Percentiles rank a stretch among this genome's conserved stretches.
Evolutionary conservation across 2,329 filamentous ascomycete species (phyloP).

Genomic region (Penicillium rolfsii): DNA sequence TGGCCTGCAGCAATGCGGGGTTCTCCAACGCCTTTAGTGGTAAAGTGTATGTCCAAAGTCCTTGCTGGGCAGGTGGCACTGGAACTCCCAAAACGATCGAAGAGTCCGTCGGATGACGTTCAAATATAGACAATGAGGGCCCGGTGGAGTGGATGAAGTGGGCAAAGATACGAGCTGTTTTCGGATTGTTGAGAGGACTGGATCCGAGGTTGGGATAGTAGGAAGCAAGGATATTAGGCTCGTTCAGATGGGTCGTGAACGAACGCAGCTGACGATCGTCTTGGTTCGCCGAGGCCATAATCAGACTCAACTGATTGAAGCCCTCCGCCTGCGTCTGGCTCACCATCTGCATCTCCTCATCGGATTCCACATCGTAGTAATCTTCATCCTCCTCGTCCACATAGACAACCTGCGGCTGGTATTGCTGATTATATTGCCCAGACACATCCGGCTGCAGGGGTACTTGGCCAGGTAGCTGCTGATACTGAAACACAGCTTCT

Average conservation of each 20-base stretch:
- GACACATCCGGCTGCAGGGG: conserved; percentile 7
- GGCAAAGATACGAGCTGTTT: conserved; percentile 81
- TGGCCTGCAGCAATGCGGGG: conserved; percentile 85
- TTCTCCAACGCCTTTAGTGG: conserved; percentile 81
- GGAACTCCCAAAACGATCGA: conserved; percentile 66
- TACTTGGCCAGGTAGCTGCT: conserved; percentile 8
- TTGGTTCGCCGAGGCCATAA: conserved; percentile 49
- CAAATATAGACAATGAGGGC: conserved; percentile 82
- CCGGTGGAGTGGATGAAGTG: conserved; percentile 91
- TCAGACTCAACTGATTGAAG: conserved; percentile 47
- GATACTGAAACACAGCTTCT: conserved; percentile 20
- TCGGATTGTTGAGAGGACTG: conserved; percentile 76
- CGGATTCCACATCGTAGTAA: conserved; percentile 64
- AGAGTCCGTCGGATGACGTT: conserved; percentile 76
- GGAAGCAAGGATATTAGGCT: conserved; percentile 59
- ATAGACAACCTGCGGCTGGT: conserved; percentile 36
- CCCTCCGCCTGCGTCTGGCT: conserved; percentile 42
- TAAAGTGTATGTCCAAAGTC: conserved; percentile 72
- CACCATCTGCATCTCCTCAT: conserved; percentile 61
- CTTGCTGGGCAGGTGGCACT: conserved; percentile 63
- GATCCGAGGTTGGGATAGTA: conserved; percentile 68
- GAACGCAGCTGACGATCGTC: conserved; percentile 54
- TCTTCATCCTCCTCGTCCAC: conserved; percentile 63
- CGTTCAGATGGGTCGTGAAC: conserved; percentile 53
- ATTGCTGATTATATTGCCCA: conserved; percentile 17